phyloP scores from a whole-genome alignment of 2,329 filamentous ascomycete species.

The Xylariales sp. region DNA sequence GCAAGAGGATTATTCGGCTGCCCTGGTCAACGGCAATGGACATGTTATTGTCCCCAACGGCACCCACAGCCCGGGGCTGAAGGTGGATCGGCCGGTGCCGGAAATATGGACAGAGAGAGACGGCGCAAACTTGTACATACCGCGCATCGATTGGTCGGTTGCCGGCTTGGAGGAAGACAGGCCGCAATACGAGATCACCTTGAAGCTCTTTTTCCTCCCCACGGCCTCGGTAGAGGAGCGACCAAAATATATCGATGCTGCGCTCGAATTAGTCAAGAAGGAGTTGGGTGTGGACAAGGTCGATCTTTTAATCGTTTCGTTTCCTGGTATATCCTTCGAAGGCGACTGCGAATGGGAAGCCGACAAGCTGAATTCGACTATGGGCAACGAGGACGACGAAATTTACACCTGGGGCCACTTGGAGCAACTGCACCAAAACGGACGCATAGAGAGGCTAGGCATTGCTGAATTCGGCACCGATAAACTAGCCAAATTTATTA shows the following conservation, averaged over 20 bases:
- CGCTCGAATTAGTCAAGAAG: conserved; percentile 73
- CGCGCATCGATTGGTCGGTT: conserved; percentile 67
- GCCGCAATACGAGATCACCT: conserved; percentile 85
- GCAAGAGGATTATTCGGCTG: conserved; percentile 54
- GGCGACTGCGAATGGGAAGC: conserved; percentile 82
- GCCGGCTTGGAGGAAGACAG: conserved; percentile 76
- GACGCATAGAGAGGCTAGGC: conserved; percentile 71
- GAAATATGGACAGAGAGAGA: conserved; percentile 66
- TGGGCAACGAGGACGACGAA: conserved; percentile 65
- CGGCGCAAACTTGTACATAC: conserved; percentile 65
- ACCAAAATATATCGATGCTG: conserved; percentile 68
- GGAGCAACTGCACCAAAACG: conserved; percentile 67
- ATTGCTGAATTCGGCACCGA: conserved; percentile 88
- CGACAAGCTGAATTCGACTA: conserved; percentile 54
- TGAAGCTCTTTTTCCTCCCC: conserved; percentile 91
- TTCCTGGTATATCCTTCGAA: conserved; percentile 90
- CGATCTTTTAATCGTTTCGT: conserved; percentile 87
- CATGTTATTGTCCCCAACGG: conserved; percentile 23
- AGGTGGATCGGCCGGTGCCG: conserved; percentile 23
- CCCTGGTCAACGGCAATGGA: conserved; percentile 17
- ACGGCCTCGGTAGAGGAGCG: conserved; percentile 61
- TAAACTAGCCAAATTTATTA: conserved; percentile 73
- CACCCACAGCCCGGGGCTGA: conserved; percentile 3
- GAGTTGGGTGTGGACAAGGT: conserved; percentile 73
- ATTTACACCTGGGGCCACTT: conserved; percentile 66